A percentile compares a stretch with the other conserved stretches of the same genome.
These are phyloP conservation scores for Heritiera littoralis DNA, from an alignment of 345 rosid genomes.

Conservation along the genomic window DNA sequence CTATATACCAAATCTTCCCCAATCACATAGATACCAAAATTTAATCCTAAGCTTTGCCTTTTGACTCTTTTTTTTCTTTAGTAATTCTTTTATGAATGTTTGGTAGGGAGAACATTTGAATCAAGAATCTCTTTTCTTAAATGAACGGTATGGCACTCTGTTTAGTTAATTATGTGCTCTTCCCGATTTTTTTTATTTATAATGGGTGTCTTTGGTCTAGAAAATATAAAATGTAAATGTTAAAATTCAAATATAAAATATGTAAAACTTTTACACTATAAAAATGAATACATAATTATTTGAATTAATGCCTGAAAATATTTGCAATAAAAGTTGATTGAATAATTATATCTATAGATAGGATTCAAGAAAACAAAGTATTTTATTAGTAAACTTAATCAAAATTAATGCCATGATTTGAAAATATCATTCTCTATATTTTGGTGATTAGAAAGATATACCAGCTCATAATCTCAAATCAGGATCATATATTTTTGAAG, in stretches of 20 bases:
- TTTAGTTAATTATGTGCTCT: neutral
- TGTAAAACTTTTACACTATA: too few species aligned
- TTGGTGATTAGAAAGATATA: too few species aligned
- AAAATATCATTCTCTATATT: neutral
- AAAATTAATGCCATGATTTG: neutral
- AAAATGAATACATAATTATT: too few species aligned
- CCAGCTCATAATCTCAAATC: too few species aligned
- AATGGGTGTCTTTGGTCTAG: too few species aligned
- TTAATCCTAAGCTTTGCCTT: neutral
- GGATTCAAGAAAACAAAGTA: neutral
- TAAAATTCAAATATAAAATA: too few species aligned
- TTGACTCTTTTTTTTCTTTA: neutral
- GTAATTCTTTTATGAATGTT: neutral
- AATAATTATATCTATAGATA: too few species aligned
- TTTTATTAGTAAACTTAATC: neutral
- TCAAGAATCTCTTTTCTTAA: conserved; percentile 17
- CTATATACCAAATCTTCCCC: neutral
- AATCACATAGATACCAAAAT: neutral
- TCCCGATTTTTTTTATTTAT: too few species aligned
- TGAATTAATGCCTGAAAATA: too few species aligned
- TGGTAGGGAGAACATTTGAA: conserved; percentile 10
- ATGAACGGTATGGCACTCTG: neutral
- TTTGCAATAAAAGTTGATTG: neutral
- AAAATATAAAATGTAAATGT: too few species aligned
- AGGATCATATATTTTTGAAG: too few species aligned